Evolutionary conservation across 2,329 filamentous ascomycete species (phyloP).

Genomic region (Coleophoma crateriformis): DNA sequence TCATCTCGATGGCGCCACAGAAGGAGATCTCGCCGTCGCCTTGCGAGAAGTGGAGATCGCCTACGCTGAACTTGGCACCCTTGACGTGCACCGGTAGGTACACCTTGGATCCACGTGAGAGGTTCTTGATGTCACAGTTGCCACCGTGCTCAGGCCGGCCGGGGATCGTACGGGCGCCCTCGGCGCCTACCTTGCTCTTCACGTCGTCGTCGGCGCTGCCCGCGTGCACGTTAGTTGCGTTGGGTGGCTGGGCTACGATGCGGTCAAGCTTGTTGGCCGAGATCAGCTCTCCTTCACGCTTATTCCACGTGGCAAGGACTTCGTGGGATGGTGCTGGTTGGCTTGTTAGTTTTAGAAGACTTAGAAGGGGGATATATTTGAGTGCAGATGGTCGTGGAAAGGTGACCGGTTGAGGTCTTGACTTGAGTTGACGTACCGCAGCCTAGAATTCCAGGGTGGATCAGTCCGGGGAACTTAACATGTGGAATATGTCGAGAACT

Average conservation of each 20-base stretch:
- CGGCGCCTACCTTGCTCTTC: slow-evolving; percentile 62
- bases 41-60: slow-evolving; percentile 82
- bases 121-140: slow-evolving; percentile 88
- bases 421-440: slow-evolving; percentile 47
- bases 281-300: slow-evolving; percentile 76
- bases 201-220: slow-evolving; percentile 55
- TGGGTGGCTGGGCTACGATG: slow-evolving; percentile 72
- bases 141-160: slow-evolving; percentile 49
- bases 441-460: slow-evolving; percentile 87
- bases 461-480: slow-evolving; percentile 82
- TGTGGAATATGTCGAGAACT: slow-evolving; percentile 81
- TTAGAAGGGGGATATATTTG: too few relatives aligned
- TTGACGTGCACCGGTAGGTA: slow-evolving; percentile 83
- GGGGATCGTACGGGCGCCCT: slow-evolving; percentile 82
- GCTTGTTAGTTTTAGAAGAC: neutral
- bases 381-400: neutral
- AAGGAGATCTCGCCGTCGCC: slow-evolving; percentile 90
- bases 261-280: slow-evolving; percentile 59
- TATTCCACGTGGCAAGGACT: slow-evolving; percentile 77
- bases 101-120: slow-evolving; percentile 73
- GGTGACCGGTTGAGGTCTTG: too few relatives aligned
- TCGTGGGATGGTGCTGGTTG: slow-evolving; percentile 56
- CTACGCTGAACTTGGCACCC: slow-evolving; percentile 86
- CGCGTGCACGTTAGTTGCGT: slow-evolving; percentile 66
- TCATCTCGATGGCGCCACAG: slow-evolving; percentile 90